A percentile compares a stretch with the other conserved stretches of the same genome.
phyloP scores from a whole-genome alignment of 2,329 filamentous ascomycete species.

The Ophiostoma quercus region DNA sequence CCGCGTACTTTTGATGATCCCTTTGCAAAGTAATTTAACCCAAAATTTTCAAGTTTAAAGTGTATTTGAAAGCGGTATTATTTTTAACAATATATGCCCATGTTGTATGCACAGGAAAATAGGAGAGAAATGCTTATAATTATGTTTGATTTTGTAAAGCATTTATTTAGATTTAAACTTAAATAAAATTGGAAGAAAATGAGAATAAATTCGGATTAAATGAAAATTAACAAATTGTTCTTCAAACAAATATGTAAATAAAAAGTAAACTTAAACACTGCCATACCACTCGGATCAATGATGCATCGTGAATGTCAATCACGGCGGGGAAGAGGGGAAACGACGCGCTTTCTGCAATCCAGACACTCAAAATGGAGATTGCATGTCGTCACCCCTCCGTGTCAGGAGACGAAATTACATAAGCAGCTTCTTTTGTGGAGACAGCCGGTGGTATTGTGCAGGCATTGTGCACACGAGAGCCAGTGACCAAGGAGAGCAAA shows the following conservation, averaged over 20 bases:
- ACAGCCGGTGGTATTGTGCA: background rate
- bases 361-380: background rate
- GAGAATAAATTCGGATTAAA: too few species aligned
- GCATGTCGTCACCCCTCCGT: constrained; percentile 1
- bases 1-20: too few species aligned
- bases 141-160: too few species aligned
- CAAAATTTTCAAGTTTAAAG: too few species aligned
- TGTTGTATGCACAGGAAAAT: too few species aligned
- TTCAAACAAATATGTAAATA: background rate
- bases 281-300: background rate
- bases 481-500: constrained; percentile 8
- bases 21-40: too few species aligned
- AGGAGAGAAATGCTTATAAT: too few species aligned
- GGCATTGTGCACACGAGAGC: background rate
- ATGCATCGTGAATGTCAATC: background rate
- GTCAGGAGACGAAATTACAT: constrained; percentile 1
- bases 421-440: background rate
- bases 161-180: too few species aligned
- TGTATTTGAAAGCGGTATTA: too few species aligned
- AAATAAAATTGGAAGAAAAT: too few species aligned
- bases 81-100: too few species aligned
- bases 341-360: background rate
- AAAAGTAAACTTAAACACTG: background rate
- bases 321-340: constrained; percentile 8
- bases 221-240: too few species aligned